Evolutionary conservation across 441 rosid genomes (phyloP).

Genomic region (Raphanus hybrid): DNA sequence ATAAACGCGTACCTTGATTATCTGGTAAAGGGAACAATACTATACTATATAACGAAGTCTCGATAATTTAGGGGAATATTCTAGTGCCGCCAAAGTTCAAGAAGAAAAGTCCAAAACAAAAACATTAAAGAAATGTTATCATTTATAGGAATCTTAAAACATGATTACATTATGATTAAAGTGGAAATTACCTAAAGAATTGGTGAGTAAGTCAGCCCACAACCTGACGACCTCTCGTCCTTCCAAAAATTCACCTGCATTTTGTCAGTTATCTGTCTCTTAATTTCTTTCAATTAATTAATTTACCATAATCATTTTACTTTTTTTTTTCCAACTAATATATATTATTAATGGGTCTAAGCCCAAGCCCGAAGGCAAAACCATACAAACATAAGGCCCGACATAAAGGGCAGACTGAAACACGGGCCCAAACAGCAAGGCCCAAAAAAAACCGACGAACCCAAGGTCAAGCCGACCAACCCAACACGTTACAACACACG

Average conservation of each 20-base stretch:
- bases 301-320: not conserved
- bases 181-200: constrained; percentile 37
- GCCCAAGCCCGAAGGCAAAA: no score
- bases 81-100: constrained; percentile 85
- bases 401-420: no score
- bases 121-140: constrained; percentile 46
- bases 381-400: no score
- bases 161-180: constrained; percentile 97
- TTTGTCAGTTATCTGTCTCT: constrained; percentile 83
- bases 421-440: no score
- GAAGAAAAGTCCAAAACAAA: constrained; percentile 72
- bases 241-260: constrained; percentile 91
- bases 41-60: constrained; percentile 53
- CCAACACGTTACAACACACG: no score
- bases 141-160: constrained; percentile 41
- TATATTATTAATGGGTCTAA: no score
- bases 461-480: no score
- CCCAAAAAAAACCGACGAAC: no score
- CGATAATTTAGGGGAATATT: constrained; percentile 84
- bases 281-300: constrained; percentile 12
- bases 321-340: no score
- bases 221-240: constrained; percentile 59
- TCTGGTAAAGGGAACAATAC: constrained; percentile 12
- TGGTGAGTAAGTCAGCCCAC: constrained; percentile 87
- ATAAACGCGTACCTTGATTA: constrained; percentile 29